These are phyloP conservation scores for Calocybe indica DNA, from an alignment of 768 basidiomycete genomes.

Conservation along the genomic window DNA sequence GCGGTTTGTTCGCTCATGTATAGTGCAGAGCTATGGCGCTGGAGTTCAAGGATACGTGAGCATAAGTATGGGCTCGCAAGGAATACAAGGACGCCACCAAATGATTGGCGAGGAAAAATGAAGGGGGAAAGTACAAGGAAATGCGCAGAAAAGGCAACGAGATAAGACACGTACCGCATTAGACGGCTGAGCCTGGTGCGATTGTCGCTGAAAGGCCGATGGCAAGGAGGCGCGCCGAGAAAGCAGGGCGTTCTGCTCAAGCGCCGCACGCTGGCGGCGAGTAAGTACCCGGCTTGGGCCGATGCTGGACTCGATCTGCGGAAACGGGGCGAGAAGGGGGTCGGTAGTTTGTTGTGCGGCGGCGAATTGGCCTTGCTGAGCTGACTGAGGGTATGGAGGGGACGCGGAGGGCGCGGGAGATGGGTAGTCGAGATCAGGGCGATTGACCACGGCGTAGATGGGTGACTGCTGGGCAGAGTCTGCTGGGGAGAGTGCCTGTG, in stretches of 20 bases:
- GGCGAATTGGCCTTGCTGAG: slow-evolving; percentile 11
- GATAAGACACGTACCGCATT: slow-evolving; percentile 11
- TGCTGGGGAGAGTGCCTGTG: not conserved
- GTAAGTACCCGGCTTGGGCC: slow-evolving; percentile 44
- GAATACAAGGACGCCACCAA: too few species aligned
- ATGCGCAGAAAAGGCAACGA: slow-evolving; percentile 2
- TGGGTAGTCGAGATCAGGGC: slow-evolving; percentile 30
- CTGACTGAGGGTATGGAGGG: slow-evolving; percentile 16
- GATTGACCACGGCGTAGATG: slow-evolving; percentile 13
- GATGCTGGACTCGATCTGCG: slow-evolving; percentile 44
- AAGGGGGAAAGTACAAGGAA: slow-evolving; percentile 8
- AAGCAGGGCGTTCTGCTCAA: slow-evolving; percentile 18
- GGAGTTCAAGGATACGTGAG: not conserved
- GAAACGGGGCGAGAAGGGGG: slow-evolving; percentile 17
- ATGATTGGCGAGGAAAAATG: too few species aligned
- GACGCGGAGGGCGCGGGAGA: slow-evolving; percentile 34
- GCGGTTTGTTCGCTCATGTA: slow-evolving; percentile 30
- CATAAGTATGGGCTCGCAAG: too few species aligned
- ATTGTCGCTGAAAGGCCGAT: slow-evolving; percentile 10
- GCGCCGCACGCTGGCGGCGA: slow-evolving; percentile 34
- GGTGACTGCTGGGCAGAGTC: slow-evolving; percentile 5
- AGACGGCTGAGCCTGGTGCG: slow-evolving; percentile 5
- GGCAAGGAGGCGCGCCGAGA: slow-evolving; percentile 16
- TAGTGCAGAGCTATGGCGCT: slow-evolving; percentile 19
- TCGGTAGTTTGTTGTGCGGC: slow-evolving; percentile 12